Percentiles rank a stretch among this genome's conserved stretches.
Conservation (phyloP, 2,329 filamentous ascomycete genomes). For the Teratosphaeria nubilosa region DNA sequence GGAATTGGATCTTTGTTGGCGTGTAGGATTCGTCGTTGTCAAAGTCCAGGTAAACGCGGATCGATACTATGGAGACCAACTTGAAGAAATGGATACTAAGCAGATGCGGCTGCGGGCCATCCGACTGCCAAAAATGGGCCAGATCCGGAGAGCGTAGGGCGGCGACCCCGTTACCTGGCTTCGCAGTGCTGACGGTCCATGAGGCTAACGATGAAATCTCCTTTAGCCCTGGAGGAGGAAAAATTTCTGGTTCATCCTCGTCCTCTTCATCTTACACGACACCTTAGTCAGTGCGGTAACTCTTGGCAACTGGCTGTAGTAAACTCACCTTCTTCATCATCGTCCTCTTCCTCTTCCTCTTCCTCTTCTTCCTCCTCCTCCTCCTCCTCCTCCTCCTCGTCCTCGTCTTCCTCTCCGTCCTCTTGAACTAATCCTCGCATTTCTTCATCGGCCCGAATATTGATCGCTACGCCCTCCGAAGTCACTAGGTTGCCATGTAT, state of each 20-base stretch:
- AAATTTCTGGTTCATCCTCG: slow-evolving; percentile 7
- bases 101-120: slow-evolving; percentile 73
- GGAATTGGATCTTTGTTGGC: slow-evolving; percentile 81
- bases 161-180: slow-evolving; percentile 68
- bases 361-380: background rate
- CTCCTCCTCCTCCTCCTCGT: background rate
- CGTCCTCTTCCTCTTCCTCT: background rate
- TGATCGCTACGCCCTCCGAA: background rate
- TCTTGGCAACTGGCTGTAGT: background rate
- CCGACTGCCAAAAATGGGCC: slow-evolving; percentile 72
- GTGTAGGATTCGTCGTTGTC: slow-evolving; percentile 92
- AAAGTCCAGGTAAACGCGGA: slow-evolving; percentile 84
- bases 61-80: slow-evolving; percentile 64
- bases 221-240: slow-evolving; percentile 47
- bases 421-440: background rate
- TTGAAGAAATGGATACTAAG: slow-evolving; percentile 81
- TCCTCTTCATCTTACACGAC: slow-evolving; percentile 1
- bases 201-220: slow-evolving; percentile 77
- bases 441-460: background rate
- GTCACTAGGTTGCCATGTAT: background rate
- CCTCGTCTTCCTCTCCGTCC: background rate
- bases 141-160: slow-evolving; percentile 66
- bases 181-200: slow-evolving; percentile 73
- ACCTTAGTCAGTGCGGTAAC: background rate
- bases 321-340: background rate